Base-by-base conservation (phyloP, 768 basidiomycete species). In the Macrolepiota fuliginosa region DNA sequence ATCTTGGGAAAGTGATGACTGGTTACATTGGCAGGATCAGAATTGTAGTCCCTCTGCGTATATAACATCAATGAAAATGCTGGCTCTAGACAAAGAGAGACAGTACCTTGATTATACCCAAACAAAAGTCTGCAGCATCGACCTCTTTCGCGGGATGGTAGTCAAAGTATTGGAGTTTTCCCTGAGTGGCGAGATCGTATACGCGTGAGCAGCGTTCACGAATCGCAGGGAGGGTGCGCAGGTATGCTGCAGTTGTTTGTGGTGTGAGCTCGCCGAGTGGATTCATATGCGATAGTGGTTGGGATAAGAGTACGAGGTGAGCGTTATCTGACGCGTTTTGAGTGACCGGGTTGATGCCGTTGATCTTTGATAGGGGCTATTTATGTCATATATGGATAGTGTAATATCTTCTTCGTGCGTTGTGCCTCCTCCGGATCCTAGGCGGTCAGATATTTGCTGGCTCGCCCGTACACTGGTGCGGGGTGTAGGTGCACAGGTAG, bases 141-240 rank as follows among this genome's bases (percentile, higher is more conserved):
- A 64, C 72, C 72, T 96, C 88, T 63, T 86, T 88, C 66, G 88
- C 87, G 27, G 91, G 87, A 70, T 93, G 82, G 71, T 95, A 93
- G 24, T 88, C 85, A 70, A 96, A 96, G 74, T 92, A 95, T 66
- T 94, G 77, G 11, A 97, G 82, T 67, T 89, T 84, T 54, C 86
- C 89, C 64, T 82, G 70, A 71, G 84, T 77, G 12, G 92, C 95
- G 19, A 96, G 86, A 29, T 86, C 82, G 72, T 90, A 86, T 36
- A 98, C 93, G 45, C 82, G 82, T 11, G 74, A 71, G 73, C 94
- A 98, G 46, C 93, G 83, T 67, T 95, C 89, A 50, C 96, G 85
- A 67, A 98, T 94, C n/a, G 94, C 85, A 15, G 92, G 90, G 2
- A 97, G 81, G 0, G 92, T 94, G 35, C 90, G 88, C 47, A 97